Evolutionary conservation across 2,329 filamentous ascomycete species (phyloP), one percentile per base, ranked within the genome.

Genomic region (Aspergillus novoparasiticus): DNA sequence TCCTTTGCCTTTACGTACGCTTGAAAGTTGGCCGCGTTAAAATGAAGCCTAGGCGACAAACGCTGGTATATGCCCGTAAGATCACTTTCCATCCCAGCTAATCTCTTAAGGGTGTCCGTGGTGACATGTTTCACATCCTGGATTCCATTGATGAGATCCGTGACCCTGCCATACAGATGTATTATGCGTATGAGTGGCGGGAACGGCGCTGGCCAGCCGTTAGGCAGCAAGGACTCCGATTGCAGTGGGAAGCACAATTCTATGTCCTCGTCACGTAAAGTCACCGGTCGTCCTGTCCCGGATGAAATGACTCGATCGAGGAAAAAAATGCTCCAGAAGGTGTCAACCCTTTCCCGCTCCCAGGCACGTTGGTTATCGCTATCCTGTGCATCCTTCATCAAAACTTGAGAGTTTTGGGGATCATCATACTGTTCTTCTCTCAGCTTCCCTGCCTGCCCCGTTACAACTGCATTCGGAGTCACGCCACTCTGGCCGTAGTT

Each of bases 321-420:
- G 67, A 96, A 90, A 75, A 96, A 96, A 12, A 96, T 90, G 4
- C 92, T 89, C 93, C 93, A 97, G 68, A 96, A 93, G 0, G 93
- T 94, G 71, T 96, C 92, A 50, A 93, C 89, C 19, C 92, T 87
- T 73, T 96, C 93, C 66, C 93, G 88, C 70, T 96, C 92, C 4
- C 91, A 86, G 8, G 79, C 70, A 86, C 89, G 66, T 81, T 84
- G 75, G 85, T 87, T 71, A 89, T 88, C 58, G 79, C 75, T 1
- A 77, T 81, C 62, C 75, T 85, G 64, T 78, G 78, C 69, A 41
- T 75, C 53, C 1, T 71, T 66, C n/a, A 63, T 68, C 16, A 69
- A 64, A 19, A 63, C 66, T 59, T 69, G 64, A 60, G 74, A 65
- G 43, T 69, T 61, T 65, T 83, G 79, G 41, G 80, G 72, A 4